These are phyloP conservation scores for Kwoniella sp. DNA, from an alignment of 768 basidiomycete species.

Conservation along the genomic window DNA sequence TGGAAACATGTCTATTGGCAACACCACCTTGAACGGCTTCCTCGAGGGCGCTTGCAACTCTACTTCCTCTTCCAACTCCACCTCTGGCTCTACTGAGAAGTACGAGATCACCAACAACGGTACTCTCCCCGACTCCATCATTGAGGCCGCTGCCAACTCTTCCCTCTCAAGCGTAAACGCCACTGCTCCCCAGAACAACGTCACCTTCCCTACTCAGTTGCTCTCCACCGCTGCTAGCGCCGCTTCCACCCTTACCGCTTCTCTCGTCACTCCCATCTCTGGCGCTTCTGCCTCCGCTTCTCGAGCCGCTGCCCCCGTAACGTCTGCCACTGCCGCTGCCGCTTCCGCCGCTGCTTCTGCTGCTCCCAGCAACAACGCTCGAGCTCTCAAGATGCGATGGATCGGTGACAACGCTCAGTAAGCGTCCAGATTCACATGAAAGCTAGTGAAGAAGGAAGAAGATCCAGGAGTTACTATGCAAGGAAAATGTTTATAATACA, in stretches of 20 bases:
- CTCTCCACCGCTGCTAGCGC: slow-evolving; percentile 7
- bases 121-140: slow-evolving; percentile 47
- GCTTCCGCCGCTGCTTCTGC: background rate
- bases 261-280: background rate
- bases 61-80: slow-evolving; percentile 16
- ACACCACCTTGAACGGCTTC: slow-evolving; percentile 34
- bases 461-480: background rate
- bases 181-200: slow-evolving; percentile 14
- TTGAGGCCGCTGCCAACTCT: slow-evolving; percentile 46
- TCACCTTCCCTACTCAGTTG: slow-evolving; percentile 11
- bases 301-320: background rate
- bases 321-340: background rate
- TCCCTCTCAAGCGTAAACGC: slow-evolving; percentile 29
- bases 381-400: slow-evolving; percentile 31
- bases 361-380: slow-evolving; percentile 10
- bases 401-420: slow-evolving; percentile 27
- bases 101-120: slow-evolving; percentile 33
- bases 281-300: slow-evolving; percentile 4
- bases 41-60: slow-evolving; percentile 39
- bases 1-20: slow-evolving; percentile 31
- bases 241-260: background rate
- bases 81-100: background rate
- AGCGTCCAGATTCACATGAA: background rate
- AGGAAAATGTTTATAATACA: background rate
- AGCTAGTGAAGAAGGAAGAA: background rate